Percentiles rank a stretch among this genome's conserved stretches.
Evolutionary conservation across 768 basidiomycete species (phyloP).

Genomic region (Lactifluus rugatus): DNA sequence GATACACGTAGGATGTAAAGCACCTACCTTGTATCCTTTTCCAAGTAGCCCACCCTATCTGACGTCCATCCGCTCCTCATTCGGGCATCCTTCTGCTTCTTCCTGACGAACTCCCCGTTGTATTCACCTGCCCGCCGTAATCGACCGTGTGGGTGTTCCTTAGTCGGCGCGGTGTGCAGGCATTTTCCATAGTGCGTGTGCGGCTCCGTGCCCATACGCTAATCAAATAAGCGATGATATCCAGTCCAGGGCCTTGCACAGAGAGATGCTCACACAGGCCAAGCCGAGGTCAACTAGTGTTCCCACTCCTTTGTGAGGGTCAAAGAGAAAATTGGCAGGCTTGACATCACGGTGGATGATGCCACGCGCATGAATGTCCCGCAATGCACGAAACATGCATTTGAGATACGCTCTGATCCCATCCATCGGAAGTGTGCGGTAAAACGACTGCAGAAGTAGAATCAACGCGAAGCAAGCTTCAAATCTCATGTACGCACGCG

Average conservation of each 20-base stretch:
- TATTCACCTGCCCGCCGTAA: constrained; percentile 36
- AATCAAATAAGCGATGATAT: neutral
- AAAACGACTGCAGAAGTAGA: constrained; percentile 57
- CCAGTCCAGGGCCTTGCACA: neutral
- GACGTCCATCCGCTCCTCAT: constrained; percentile 41
- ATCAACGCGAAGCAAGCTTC: constrained; percentile 11
- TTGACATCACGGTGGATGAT: constrained; percentile 98
- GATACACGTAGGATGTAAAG: neutral
- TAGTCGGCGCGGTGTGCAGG: constrained; percentile 63
- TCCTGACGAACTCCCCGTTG: constrained; percentile 41
- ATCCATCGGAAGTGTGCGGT: constrained; percentile 56
- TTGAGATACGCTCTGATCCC: constrained; percentile 82
- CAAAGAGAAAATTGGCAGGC: constrained; percentile 94
- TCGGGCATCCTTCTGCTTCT: constrained; percentile 52
- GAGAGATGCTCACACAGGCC: constrained; percentile 58
- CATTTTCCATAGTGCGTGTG: constrained; percentile 47
- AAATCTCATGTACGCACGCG: constrained; percentile 48
- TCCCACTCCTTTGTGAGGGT: constrained; percentile 73
- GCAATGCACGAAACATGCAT: constrained; percentile 82
- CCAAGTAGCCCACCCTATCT: constrained; percentile 70
- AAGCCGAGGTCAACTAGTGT: constrained; percentile 93
- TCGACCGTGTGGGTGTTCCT: constrained; percentile 60
- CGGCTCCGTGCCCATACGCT: constrained; percentile 42
- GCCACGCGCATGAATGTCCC: constrained; percentile 75
- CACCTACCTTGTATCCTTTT: constrained; percentile 60